Base-by-base conservation (phyloP, 2,329 filamentous ascomycete genomes). In the Monilinia polystroma region DNA sequence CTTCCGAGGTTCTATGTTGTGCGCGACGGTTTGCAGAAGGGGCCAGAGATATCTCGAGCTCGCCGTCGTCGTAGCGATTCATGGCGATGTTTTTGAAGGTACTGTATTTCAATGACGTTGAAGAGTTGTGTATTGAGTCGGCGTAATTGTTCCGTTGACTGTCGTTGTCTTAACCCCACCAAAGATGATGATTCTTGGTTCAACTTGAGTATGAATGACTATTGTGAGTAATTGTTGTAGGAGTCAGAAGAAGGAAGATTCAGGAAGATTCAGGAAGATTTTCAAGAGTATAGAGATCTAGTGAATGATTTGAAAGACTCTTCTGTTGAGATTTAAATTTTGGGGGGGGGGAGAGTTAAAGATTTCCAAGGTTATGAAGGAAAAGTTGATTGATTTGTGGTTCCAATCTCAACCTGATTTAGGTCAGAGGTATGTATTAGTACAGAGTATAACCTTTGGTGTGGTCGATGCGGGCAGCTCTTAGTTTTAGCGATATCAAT, bases 1-100 rank as follows among this genome's bases (percentile, higher is more conserved):
- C 70, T 71, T 77, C 75, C 64, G 74, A 73, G 63, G 74, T 73
- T 70, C 75, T 75, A 73, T 76, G 75, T 68, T 75, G 72, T 68
- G 76, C 72, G 52, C 87, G 86, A 70, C 87, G 85, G 73, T 87
- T 85, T 73, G 87, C 83, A 63, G 86, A 85, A 47, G 86, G 85
- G 67, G 85, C 87, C 71, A 92, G 82, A 73, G 89, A 90, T 77
- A 93, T 90, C 79, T 90, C 90, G 72, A 93, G 87, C 81, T 93
- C 90, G 81, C 92, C 90, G 78, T 93, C 90, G 77, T 93, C 90
- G 78, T 90, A 90, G 73, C 63, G 63, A 64, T 51, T 64, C 63
- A 64, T 64, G 52, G 16, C 43, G 26, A 47, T 35, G 53, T 41
- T 41, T 11, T 47, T 0, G n/a, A 10, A 11, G 32, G n/a, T 49